These are phyloP conservation scores for Eremothecium coryli DNA, from an alignment of 1,139 yeast species.

Conservation along the genomic window DNA sequence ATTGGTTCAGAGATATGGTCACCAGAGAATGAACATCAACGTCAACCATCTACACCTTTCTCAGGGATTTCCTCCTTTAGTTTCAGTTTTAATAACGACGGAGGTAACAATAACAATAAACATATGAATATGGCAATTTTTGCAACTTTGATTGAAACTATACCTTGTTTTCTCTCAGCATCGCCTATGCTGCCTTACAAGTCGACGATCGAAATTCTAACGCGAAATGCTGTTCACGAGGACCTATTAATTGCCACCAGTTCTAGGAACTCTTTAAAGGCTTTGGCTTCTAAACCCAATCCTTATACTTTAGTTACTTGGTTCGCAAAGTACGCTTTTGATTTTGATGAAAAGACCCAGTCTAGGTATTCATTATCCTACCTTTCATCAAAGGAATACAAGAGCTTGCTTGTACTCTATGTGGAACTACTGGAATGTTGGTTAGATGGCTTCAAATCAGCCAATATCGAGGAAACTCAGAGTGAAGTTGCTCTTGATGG, in stretches of 20 bases:
- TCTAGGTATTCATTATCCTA: slow-evolving; percentile 44
- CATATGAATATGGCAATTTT: slow-evolving; percentile 45
- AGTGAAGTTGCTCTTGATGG: slow-evolving; percentile 29
- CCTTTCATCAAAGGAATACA: slow-evolving; percentile 49
- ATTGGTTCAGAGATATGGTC: slow-evolving; percentile 42
- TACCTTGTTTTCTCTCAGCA: slow-evolving; percentile 58
- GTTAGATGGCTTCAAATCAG: slow-evolving; percentile 51
- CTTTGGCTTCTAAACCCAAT: slow-evolving; percentile 58
- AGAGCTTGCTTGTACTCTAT: slow-evolving; percentile 55
- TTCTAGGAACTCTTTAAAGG: slow-evolving; percentile 53
- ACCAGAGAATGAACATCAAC: slow-evolving; percentile 27
- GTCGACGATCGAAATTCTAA: slow-evolving; percentile 60
- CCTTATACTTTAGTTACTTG: slow-evolving; percentile 64
- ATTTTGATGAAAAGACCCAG: slow-evolving; percentile 56
- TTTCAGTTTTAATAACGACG: slow-evolving; percentile 40
- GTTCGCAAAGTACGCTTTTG: slow-evolving; percentile 73
- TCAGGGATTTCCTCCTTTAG: slow-evolving; percentile 34
- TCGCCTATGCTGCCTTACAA: slow-evolving; percentile 47
- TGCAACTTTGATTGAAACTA: slow-evolving; percentile 56
- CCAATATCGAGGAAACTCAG: slow-evolving; percentile 23
- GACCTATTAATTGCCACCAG: slow-evolving; percentile 54
- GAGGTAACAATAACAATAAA: slow-evolving; percentile 17
- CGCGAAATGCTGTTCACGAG: slow-evolving; percentile 66
- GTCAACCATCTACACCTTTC: slow-evolving; percentile 30
- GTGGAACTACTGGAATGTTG: slow-evolving; percentile 74